Evolutionary conservation across 2,329 filamentous ascomycete species (phyloP).

Genomic region (Eutypella sp.): DNA sequence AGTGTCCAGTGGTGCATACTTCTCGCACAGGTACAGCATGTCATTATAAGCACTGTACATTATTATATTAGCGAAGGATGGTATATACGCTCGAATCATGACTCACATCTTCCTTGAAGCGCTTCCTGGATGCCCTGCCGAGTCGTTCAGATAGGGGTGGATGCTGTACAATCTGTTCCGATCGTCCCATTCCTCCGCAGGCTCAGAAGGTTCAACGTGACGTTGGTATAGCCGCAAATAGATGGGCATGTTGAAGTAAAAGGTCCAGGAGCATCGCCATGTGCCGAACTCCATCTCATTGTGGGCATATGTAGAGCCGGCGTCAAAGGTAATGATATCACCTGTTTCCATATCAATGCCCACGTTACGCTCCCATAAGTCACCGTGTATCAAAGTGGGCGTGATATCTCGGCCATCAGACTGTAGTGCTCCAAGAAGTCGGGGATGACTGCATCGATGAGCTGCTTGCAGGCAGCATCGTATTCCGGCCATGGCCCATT

Average conservation of each 20-base stretch:
- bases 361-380: slow-evolving; percentile 12
- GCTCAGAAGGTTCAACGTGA: slow-evolving; percentile 10
- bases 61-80: neutral
- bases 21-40: slow-evolving; percentile 32
- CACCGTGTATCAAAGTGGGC: slow-evolving; percentile 9
- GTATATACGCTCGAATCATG: neutral
- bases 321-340: slow-evolving; percentile 9
- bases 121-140: slow-evolving; percentile 19
- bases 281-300: slow-evolving; percentile 16
- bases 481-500: slow-evolving; percentile 16
- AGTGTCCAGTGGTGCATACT: slow-evolving; percentile 27
- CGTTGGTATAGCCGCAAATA: slow-evolving; percentile 9
- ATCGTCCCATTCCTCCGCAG: slow-evolving; percentile 15
- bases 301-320: slow-evolving; percentile 12
- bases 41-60: slow-evolving; percentile 29
- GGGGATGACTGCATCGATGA: slow-evolving; percentile 8
- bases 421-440: slow-evolving; percentile 10
- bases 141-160: slow-evolving; percentile 12
- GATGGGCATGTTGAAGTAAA: slow-evolving; percentile 11
- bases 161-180: slow-evolving; percentile 16
- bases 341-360: slow-evolving; percentile 8
- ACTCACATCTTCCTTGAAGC: slow-evolving; percentile 20
- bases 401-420: slow-evolving; percentile 6
- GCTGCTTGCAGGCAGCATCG: slow-evolving; percentile 7
- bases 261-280: slow-evolving; percentile 9